Conservation (phyloP, 768 basidiomycete species). For the Chalciporus chontae region DNA sequence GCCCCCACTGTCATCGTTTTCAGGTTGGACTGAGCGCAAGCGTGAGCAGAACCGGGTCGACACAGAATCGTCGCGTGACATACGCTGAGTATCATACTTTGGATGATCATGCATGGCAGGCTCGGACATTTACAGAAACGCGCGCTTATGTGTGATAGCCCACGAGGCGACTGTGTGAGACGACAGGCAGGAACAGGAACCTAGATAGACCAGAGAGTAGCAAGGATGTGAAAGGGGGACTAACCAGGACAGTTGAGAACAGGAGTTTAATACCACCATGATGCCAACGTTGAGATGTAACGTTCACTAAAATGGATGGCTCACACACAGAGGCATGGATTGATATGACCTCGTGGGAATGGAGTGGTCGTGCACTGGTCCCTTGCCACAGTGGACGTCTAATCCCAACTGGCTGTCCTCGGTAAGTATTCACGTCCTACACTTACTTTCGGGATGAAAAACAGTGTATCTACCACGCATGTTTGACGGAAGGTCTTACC, state of each 20-base stretch:
- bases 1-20: slow-evolving; percentile 6
- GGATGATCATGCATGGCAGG: background rate
- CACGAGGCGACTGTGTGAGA: background rate
- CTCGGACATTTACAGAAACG: background rate
- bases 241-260: slow-evolving; percentile 2
- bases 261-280: too few relatives aligned
- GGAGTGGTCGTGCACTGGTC: too few relatives aligned
- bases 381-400: too few relatives aligned
- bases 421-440: background rate
- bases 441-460: slow-evolving; percentile 17
- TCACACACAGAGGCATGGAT: background rate
- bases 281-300: too few relatives aligned
- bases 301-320: background rate
- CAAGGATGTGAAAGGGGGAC: slow-evolving; percentile 1
- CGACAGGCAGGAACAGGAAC: background rate
- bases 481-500: slow-evolving; percentile 26
- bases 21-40: background rate
- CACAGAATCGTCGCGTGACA: background rate
- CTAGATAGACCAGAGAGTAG: background rate
- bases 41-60: background rate
- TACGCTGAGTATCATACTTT: slow-evolving; percentile 13
- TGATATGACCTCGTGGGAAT: too few relatives aligned
- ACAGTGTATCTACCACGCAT: slow-evolving; percentile 17
- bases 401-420: background rate
- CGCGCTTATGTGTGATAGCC: background rate